These are phyloP conservation scores for Aspergillus brunneoviolaceus DNA, from an alignment of 2,329 filamentous ascomycete species.

Conservation along the genomic window DNA sequence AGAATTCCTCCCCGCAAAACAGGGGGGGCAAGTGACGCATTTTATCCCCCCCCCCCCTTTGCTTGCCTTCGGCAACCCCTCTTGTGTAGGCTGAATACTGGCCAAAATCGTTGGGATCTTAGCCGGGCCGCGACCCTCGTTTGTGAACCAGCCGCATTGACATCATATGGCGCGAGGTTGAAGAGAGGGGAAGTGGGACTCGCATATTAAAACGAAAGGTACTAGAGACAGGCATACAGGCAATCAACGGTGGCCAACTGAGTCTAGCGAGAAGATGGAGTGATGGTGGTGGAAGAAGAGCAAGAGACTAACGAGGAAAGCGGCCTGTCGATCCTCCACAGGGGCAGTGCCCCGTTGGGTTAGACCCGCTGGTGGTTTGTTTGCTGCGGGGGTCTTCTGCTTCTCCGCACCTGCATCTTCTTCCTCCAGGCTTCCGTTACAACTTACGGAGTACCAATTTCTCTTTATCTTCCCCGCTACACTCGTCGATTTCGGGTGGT, in stretches of 20 bases:
- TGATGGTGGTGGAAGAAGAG: not conserved
- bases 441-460: not conserved
- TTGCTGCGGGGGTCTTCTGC: not conserved
- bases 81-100: constrained; percentile 1
- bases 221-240: not conserved
- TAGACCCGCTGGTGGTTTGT: not conserved
- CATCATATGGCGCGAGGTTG: not conserved
- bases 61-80: not conserved
- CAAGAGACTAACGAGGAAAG: not conserved
- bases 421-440: not conserved
- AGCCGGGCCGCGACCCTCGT: not conserved
- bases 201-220: not conserved
- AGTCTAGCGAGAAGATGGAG: not conserved
- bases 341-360: not conserved
- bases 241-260: not conserved
- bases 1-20: not conserved
- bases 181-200: not conserved
- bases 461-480: not conserved
- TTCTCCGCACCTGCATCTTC: constrained; percentile 7
- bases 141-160: not conserved
- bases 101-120: not conserved
- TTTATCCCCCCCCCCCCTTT: not conserved
- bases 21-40: constrained; percentile 1
- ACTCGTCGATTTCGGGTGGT: not conserved
- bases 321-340: constrained; percentile 9